Percentiles rank a stretch among this genome's conserved stretches.
These are phyloP conservation scores for Colletotrichum orbiculare DNA, from an alignment of 2,329 filamentous ascomycete genomes.

Conservation along the genomic window DNA sequence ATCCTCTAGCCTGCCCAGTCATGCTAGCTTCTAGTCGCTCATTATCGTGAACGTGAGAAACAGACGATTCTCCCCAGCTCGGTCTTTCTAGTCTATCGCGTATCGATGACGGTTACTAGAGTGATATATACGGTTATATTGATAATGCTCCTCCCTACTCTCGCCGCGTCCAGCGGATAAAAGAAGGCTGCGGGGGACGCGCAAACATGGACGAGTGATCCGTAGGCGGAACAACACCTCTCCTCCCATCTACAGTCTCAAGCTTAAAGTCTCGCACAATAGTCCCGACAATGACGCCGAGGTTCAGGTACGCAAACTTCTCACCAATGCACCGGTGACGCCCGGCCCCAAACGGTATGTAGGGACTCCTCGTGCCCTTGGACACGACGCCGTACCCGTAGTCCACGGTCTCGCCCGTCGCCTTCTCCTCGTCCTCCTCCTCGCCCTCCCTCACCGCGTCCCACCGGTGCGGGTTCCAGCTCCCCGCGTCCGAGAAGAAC, in stretches of 20 bases:
- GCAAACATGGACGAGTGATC: no score
- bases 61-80: no score
- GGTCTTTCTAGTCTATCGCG: no score
- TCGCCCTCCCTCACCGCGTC: conserved; percentile 71
- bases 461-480: conserved; percentile 95
- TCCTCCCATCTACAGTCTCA: conserved; percentile 72
- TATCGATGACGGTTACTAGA: no score
- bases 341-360: conserved; percentile 93
- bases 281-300: conserved; percentile 84
- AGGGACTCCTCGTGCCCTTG: conserved; percentile 90
- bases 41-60: no score
- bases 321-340: conserved; percentile 96
- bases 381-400: conserved; percentile 94
- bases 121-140: no score
- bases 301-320: conserved; percentile 93
- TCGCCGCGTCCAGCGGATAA: no score
- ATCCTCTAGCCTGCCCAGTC: no score
- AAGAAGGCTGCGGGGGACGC: no score
- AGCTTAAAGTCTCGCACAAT: conserved; percentile 85
- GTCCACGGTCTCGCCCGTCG: conserved; percentile 81
- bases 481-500: conserved; percentile 83
- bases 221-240: no score
- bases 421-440: conserved; percentile 59
- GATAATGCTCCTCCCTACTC: no score
- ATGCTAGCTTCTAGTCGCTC: no score